These are phyloP conservation scores for Kockovaella imperatae DNA, from an alignment of 768 basidiomycete genomes.

Conservation along the genomic window DNA sequence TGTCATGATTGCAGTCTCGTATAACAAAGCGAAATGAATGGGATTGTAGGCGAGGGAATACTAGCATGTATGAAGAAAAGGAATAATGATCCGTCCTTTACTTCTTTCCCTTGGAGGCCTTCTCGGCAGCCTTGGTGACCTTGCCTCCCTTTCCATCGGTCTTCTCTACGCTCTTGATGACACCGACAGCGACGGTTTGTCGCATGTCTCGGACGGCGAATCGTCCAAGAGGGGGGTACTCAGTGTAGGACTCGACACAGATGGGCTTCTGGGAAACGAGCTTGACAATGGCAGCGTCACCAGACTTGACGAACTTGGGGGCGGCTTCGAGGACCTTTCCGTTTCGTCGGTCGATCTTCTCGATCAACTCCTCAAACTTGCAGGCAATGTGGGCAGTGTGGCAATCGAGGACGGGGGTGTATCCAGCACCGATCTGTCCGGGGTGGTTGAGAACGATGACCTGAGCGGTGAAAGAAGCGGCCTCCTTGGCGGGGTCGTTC, in stretches of 20 bases:
- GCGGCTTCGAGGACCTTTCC: constrained; percentile 37
- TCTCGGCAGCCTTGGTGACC: constrained; percentile 47
- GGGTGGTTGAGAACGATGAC: constrained; percentile 99
- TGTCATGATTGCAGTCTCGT: no score
- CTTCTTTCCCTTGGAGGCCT: constrained; percentile 27
- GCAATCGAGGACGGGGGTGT: constrained; percentile 98
- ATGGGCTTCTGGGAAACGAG: constrained; percentile 93
- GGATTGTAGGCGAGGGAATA: not conserved
- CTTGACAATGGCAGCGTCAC: constrained; percentile 98
- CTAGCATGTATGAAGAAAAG: not conserved
- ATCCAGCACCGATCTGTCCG: constrained; percentile 98
- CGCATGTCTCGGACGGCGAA: constrained; percentile 38
- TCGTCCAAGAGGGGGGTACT: constrained; percentile 98
- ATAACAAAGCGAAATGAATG: no score
- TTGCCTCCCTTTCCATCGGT: constrained; percentile 79
- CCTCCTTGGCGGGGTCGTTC: constrained; percentile 87
- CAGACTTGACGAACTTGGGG: constrained; percentile 96
- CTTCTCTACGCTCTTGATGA: constrained; percentile 98
- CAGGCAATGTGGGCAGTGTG: constrained; percentile 99
- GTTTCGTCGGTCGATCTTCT: constrained; percentile 93
- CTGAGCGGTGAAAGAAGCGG: constrained; percentile 74
- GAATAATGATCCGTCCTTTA: constrained; percentile 1
- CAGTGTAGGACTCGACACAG: constrained; percentile 76
- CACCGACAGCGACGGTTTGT: constrained; percentile 74
- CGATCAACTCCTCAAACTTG: constrained; percentile 96